Evolutionary conservation across 495 filamentous ascomycete genomes (phyloP).

Genomic region (Bacidia gigantensis): DNA sequence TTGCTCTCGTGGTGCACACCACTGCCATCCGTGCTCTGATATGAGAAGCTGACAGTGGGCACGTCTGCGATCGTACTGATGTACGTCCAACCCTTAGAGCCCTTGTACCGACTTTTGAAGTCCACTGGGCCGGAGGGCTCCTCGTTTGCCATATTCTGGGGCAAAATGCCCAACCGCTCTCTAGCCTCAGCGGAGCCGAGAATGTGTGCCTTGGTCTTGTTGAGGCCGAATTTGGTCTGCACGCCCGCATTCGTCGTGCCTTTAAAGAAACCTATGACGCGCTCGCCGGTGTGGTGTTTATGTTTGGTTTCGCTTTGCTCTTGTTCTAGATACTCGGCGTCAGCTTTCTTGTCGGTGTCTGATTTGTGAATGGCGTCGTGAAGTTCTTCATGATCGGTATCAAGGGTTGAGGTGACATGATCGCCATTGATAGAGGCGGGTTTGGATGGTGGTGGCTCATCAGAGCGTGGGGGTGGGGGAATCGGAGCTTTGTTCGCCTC

Average conservation of each 20-base stretch:
- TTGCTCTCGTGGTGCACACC: conserved; percentile 18
- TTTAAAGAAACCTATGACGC: conserved; percentile 54
- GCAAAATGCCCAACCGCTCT: conserved; percentile 57
- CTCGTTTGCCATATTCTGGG: conserved; percentile 27
- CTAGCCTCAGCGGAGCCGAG: conserved; percentile 51
- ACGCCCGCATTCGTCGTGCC: conserved; percentile 53
- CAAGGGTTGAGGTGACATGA: conserved; percentile 17
- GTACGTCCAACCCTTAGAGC: conserved; percentile 58
- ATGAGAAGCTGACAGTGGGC: conserved; percentile 45
- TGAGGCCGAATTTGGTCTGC: conserved; percentile 53
- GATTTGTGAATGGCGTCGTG: conserved; percentile 22
- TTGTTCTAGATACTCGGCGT: conserved; percentile 27
- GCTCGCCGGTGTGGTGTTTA: conserved; percentile 35
- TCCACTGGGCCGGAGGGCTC: conserved; percentile 50
- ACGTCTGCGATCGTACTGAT: conserved; percentile 47
- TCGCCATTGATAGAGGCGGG: conserved; percentile 25
- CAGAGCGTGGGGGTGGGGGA: conserved; percentile 58
- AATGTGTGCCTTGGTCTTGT: conserved; percentile 50
- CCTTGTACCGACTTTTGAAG: conserved; percentile 58
- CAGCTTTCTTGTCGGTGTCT: conserved; percentile 20
- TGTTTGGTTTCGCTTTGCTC: conserved; percentile 14
- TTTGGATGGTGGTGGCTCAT: conserved; percentile 37
- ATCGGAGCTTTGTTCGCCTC: conserved; percentile 72
- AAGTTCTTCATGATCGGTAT: conserved; percentile 19
- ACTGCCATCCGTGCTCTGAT: conserved; percentile 30